Evolutionary conservation across 2,329 filamentous ascomycete genomes (phyloP), one percentile per base, ranked within the genome.

Genomic region (Cercospora janseana): DNA sequence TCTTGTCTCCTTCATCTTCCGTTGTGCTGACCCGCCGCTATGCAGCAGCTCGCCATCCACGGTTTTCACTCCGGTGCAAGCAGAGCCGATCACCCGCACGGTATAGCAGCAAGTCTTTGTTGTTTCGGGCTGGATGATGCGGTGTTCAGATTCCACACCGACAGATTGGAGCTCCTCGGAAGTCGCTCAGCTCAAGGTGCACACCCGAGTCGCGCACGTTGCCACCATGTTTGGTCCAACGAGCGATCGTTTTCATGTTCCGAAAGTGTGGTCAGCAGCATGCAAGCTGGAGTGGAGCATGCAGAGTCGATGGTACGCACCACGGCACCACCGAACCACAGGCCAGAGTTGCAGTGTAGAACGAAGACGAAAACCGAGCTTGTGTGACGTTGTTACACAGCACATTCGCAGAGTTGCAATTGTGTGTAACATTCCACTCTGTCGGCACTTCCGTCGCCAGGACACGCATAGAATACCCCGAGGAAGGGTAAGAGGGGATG

Each of bases 391-490:
- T 46, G 62, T 62, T 45, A 52, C 56, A 62, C 61, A 58, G 47
- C 60, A 60, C 56, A 55, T 53, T 59, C 51, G 51, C 56, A 61
- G 51, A 52, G 59, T 60, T 53, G 57, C 58, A 62, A 54, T 35
- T 52, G 51, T 52, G 60, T 57, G 60, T 58, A 52, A 63, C 60
- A 60, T 58, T 57, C 57, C 55, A 43, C 46, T 52, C 38, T 56
- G 38, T 52, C 43, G 49, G 52, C 46, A 45, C 38, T 52, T 46
- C 58, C 59, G 58, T 63, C 51, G 56, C 62, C 60, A 57, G 52
- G 60, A 48, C 58, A 62, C 56, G 50, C 46, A 47, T 49, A 42
- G 55, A 54, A 59, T 55, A 51, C 56, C 51, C 54, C 51, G 52
- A 38, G 27, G 49, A 31, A 16, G 52, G 55, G 52, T 54, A 55